Evolutionary conservation across 495 filamentous ascomycete genomes (phyloP).

Genomic region (Lineolata rhizophorae): DNA sequence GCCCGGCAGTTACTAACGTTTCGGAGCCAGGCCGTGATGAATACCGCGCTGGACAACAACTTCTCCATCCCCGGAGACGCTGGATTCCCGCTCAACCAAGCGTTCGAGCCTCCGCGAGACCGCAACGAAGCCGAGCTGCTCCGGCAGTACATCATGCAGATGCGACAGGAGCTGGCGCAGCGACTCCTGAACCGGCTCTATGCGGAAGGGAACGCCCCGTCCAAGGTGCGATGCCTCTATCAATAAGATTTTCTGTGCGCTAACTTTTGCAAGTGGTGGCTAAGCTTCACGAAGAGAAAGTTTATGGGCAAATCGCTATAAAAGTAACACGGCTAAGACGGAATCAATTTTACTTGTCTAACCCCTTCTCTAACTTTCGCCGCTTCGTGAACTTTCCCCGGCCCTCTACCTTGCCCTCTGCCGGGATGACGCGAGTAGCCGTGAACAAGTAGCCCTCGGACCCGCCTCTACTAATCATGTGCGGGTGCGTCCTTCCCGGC

Average conservation of each 20-base stretch:
- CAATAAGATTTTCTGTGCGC: conserved; percentile 2
- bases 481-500: conserved; percentile 75
- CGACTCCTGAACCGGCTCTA: conserved; percentile 72
- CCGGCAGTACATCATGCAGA: conserved; percentile 70
- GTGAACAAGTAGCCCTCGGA: conserved; percentile 83
- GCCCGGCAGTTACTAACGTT: conserved; percentile 1
- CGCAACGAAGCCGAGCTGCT: conserved; percentile 75
- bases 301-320: conserved; percentile 75
- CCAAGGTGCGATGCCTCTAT: conserved; percentile 38
- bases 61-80: conserved; percentile 93
- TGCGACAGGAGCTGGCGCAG: conserved; percentile 71
- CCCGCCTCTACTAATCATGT: conserved; percentile 76
- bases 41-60: conserved; percentile 57
- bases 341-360: too few species aligned
- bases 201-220: conserved; percentile 58
- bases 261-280: conserved; percentile 51
- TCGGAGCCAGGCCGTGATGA: conserved; percentile 32
- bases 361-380: conserved; percentile 1
- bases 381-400: conserved; percentile 38
- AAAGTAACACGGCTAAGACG: too few species aligned
- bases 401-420: conserved; percentile 55
- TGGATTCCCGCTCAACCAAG: conserved; percentile 78
- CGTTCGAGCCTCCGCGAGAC: conserved; percentile 57
- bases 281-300: conserved; percentile 95
- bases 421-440: conserved; percentile 57